Percentiles rank a stretch among this genome's conserved stretches.
phyloP scores from a whole-genome alignment of 441 rosid species.

The Arabidopsis lyrata region DNA sequence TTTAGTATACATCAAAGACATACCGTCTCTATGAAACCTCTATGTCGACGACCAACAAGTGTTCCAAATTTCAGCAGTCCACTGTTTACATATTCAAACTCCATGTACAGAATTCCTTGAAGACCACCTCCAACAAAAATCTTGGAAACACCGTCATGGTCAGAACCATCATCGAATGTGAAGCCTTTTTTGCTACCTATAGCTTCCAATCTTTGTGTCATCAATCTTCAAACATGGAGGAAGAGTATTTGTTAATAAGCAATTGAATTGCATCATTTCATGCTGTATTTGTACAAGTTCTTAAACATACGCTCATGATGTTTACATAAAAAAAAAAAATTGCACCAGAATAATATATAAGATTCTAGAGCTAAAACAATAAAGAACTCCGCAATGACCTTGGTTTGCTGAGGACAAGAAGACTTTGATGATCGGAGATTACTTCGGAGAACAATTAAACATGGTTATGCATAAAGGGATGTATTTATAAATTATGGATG shows the following conservation, averaged over 20 bases:
- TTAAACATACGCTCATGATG: neutral
- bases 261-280: neutral
- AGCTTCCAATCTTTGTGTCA: constrained; percentile 32
- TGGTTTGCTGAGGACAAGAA: constrained; percentile 23
- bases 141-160: constrained; percentile 23
- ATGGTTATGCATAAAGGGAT: neutral
- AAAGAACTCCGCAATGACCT: neutral
- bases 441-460: neutral
- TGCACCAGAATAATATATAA: neutral
- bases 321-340: neutral
- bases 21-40: constrained; percentile 33
- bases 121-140: constrained; percentile 36
- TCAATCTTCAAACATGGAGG: constrained; percentile 20
- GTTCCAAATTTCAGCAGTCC: constrained; percentile 32
- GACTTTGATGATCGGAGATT: constrained; percentile 25
- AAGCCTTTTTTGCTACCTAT: constrained; percentile 33
- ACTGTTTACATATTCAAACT: constrained; percentile 35
- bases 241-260: neutral
- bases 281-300: neutral
- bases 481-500: neutral
- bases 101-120: constrained; percentile 34
- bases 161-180: constrained; percentile 39
- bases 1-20: neutral
- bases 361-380: neutral
- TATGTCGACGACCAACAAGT: constrained; percentile 30